Base-by-base conservation (phyloP, 2,329 filamentous ascomycete genomes). In the Celoporthe dispersa region DNA sequence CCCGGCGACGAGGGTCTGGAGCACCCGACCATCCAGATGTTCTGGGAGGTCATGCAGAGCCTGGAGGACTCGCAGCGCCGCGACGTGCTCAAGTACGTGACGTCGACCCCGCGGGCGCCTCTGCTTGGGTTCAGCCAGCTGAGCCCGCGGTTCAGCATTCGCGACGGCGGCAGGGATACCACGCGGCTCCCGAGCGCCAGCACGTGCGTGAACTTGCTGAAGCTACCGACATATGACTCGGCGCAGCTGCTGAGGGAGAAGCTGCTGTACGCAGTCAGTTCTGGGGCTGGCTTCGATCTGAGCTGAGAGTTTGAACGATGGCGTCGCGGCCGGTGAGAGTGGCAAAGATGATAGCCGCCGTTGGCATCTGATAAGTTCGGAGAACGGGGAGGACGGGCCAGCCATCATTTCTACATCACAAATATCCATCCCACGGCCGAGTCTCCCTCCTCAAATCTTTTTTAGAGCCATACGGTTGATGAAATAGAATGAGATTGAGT, bases 71-170 rank as follows among this genome's bases (percentile, higher is more conserved):
- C 84, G 31, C 92, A 98, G 78, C 87, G 93, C 3, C 86, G 94
- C 33, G 92, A 94, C 69, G 92, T 99, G 71, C 86, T 99, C 73
- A 97, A 97, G 77, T 99, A 98, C 75, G 96, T 98, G 62, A 99
- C 94, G 6, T 95, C 92, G 37, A 98, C 96, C 12, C 95, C 96
- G 0, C 86, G 96, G 51, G 95, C 94, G 39, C 96, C 96, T 2
- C 82, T 99, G 60, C 82, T 98, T 3, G 96, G 96, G 0, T 99
- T 99, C 78, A 89, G 89, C 25, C 92, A 96, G 76, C 82, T 99
- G 73, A 92, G 91, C 69, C 96, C 96, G 2, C 85, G 86, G 53
- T 99, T 99, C 79, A 95, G 91, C 77, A 98, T 99, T 73, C 85
- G 96, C 5, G 96, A 99, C 80, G 91, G 90, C 0, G 92, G 93